phyloP scores from a whole-genome alignment of 306 rosid genomes.

The Gleditsia sinensis region DNA sequence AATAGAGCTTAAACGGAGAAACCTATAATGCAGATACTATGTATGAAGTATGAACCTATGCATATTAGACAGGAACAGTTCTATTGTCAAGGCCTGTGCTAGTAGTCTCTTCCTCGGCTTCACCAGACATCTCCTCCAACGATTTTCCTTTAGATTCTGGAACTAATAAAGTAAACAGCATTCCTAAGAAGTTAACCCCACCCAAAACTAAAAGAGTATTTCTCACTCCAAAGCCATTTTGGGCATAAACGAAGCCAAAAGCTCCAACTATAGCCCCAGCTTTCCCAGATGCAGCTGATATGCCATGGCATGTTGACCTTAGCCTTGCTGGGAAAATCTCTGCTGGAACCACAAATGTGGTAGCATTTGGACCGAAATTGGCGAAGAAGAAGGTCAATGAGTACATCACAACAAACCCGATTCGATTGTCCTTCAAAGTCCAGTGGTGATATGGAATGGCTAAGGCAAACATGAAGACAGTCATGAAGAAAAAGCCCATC shows the following conservation, averaged over 20 bases:
- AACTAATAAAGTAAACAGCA: constrained; percentile 71
- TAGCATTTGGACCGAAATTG: constrained; percentile 87
- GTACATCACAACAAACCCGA: constrained; percentile 78
- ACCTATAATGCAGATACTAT: neutral
- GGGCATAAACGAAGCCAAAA: constrained; percentile 75
- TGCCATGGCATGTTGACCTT: constrained; percentile 88
- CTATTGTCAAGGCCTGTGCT: constrained; percentile 24
- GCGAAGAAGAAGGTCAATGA: constrained; percentile 92
- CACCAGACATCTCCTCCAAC: constrained; percentile 79
- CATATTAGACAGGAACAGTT: constrained; percentile 35
- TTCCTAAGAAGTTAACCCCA: constrained; percentile 61
- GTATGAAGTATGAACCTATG: neutral
- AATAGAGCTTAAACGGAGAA: neutral
- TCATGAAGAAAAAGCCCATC: constrained; percentile 89
- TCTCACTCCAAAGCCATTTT: constrained; percentile 56
- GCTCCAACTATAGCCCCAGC: constrained; percentile 90
- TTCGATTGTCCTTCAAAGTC: constrained; percentile 59
- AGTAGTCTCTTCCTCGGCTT: constrained; percentile 50
- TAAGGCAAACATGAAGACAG: constrained; percentile 83
- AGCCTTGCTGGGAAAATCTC: constrained; percentile 89
- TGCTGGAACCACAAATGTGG: constrained; percentile 85
- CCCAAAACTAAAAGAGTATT: constrained; percentile 61
- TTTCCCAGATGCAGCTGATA: constrained; percentile 89
- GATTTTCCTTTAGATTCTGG: constrained; percentile 90
- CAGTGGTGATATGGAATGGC: constrained; percentile 90